Evolutionary conservation across 2,329 filamentous ascomycete genomes (phyloP), one percentile per base, ranked within the genome.

Genomic region (Alternaria infectoria): DNA sequence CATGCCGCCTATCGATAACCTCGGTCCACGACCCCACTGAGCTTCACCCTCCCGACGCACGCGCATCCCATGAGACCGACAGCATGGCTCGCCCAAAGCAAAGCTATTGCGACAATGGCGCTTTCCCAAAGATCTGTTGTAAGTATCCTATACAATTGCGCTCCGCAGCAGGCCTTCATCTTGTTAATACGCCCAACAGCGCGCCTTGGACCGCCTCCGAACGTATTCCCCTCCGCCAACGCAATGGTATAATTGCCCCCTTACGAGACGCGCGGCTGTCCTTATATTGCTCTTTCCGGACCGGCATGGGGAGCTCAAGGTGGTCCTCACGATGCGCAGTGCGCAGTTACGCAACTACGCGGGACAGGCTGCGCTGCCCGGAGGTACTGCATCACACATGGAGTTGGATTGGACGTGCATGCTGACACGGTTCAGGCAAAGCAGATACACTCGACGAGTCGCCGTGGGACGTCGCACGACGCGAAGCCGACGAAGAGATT

Each of bases 401-500:
- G 19, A 9, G 21, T 40, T 9, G 9, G 11, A 6, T 52, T 23
- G 21, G 23, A 44, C 7, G 21, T 28, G 43, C 36, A 5, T 13
- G 15, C 59, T 67, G 17, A 67, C 57, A 36, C 12, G 26, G 26
- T 26, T 11, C 71, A 82, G 84, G 86, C 56, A 88, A 87, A 79
- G 84, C 87, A 57, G 88, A 89, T 66, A 79, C 80, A 0, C 72
- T 84, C 10, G 63, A 77, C 9, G 88, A 90, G 76, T 86, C 84
- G 2, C 81, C 84, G 81, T 93, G 93, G 79, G 87, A 94, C 74
- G 96, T 94, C 55, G 93, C 95, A 9, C 89, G 95, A 21, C 89
- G 95, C 67, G 95, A 98, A 84, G 94, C 95, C 1, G 91, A 87
- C 78, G 95, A 98, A 79, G 95, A 98, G 79, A 97, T 98, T 68